Conservation (phyloP, 2,329 filamentous ascomycete species). For the Ophiocordyceps polyrhachis-furcata region DNA sequence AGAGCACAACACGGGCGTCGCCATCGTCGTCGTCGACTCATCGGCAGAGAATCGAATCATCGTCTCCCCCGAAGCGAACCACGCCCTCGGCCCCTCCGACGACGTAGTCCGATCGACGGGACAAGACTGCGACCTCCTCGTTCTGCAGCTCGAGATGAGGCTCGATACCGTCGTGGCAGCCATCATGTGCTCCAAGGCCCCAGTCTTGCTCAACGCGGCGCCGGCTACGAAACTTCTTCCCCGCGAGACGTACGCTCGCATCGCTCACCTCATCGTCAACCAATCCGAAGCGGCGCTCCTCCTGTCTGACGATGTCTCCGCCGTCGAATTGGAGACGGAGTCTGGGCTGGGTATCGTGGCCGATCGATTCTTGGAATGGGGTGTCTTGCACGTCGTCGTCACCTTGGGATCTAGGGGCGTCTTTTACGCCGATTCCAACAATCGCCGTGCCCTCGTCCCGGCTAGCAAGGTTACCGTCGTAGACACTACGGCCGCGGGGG, state of each 20-base stretch:
- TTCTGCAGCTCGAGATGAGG: conserved; percentile 67
- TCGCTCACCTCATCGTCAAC: conserved; percentile 73
- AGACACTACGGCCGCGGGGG: conserved; percentile 85
- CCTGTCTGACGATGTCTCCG: conserved; percentile 42
- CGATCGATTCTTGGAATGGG: conserved; percentile 42
- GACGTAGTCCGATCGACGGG: conserved; percentile 17
- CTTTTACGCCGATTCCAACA: conserved; percentile 35
- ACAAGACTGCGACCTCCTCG: conserved; percentile 40
- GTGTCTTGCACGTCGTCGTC: conserved; percentile 61
- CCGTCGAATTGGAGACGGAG: conserved; percentile 26
- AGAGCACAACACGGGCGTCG: conserved; percentile 44
- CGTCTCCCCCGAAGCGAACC: conserved; percentile 53
- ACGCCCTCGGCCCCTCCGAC: conserved; percentile 20
- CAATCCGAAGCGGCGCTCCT: conserved; percentile 65
- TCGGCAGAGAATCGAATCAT: conserved; percentile 62
- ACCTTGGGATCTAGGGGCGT: conserved; percentile 72
- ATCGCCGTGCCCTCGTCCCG: conserved; percentile 28
- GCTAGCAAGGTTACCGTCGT: conserved; percentile 60
- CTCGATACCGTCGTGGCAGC: conserved; percentile 44
- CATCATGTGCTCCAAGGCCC: conserved; percentile 29
- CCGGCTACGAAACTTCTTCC: conserved; percentile 50
- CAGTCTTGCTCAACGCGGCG: conserved; percentile 72
- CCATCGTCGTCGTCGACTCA: conserved; percentile 59
- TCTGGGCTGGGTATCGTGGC: conserved; percentile 29
- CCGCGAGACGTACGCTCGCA: conserved; percentile 40